A percentile compares a stretch with the other conserved stretches of the same genome.
Evolutionary conservation across 2,329 filamentous ascomycete species (phyloP).

Genomic region (Fusarium sp.): DNA sequence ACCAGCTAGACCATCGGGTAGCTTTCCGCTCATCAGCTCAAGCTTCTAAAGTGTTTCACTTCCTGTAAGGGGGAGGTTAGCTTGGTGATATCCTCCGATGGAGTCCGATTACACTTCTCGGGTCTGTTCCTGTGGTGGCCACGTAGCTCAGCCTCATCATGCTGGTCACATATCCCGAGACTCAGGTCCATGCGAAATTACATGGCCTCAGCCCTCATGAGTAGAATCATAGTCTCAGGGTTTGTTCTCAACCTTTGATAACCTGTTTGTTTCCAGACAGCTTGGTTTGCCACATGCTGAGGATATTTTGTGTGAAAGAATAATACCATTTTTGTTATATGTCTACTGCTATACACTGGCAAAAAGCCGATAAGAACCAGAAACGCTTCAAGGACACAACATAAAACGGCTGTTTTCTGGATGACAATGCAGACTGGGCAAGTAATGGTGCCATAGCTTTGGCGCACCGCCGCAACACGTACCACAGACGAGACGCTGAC

Average conservation of each 20-base stretch:
- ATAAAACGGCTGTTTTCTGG: background rate
- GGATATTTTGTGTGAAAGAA: background rate
- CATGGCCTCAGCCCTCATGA: background rate
- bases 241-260: background rate
- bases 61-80: background rate
- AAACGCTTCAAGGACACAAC: background rate
- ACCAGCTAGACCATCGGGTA: background rate
- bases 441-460: background rate
- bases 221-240: background rate
- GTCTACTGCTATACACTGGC: background rate
- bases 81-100: background rate
- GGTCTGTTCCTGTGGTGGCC: background rate
- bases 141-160: background rate
- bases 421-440: background rate
- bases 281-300: background rate
- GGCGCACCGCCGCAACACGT: background rate
- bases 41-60: background rate
- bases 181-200: background rate
- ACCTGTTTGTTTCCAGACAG: background rate
- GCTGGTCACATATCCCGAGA: background rate
- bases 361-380: background rate
- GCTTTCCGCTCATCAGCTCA: background rate
- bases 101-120: background rate
- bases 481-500: background rate
- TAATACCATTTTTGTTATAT: background rate